phyloP scores from a whole-genome alignment of 768 basidiomycete genomes.

The Myochromella boudieri region DNA sequence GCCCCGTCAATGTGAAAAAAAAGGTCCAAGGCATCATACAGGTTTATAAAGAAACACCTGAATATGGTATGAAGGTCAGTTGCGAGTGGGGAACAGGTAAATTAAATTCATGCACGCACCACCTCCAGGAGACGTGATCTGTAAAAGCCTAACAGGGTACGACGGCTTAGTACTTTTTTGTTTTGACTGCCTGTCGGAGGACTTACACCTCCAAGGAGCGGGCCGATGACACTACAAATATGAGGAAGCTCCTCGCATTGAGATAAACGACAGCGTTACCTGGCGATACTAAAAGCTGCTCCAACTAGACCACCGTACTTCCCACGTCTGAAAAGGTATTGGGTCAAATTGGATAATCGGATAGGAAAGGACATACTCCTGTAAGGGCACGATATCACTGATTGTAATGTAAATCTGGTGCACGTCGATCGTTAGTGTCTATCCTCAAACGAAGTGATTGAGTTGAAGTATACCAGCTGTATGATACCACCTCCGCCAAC shows the following conservation, averaged over 20 bases:
- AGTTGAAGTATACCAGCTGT: conserved; percentile 50
- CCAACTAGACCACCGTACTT: conserved; percentile 74
- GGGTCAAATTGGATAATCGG: conserved; percentile 4
- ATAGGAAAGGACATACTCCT: conserved; percentile 50
- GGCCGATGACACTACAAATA: conserved; percentile 60
- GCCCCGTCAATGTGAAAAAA: no score
- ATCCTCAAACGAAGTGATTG: not conserved
- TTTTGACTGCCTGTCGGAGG: no score
- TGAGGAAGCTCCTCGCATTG: not conserved
- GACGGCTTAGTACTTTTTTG: no score
- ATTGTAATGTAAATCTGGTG: conserved; percentile 66
- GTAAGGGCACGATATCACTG: conserved; percentile 79
- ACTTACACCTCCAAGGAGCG: conserved; percentile 79
- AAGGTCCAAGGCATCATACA: conserved; percentile 53
- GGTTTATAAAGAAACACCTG: conserved; percentile 77
- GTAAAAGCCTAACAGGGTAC: conserved; percentile 69
- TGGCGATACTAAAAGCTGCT: conserved; percentile 80
- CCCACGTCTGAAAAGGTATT: conserved; percentile 52
- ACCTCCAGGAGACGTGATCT: conserved; percentile 78
- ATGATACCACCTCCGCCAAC: conserved; percentile 82
- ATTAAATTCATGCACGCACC: conserved; percentile 37
- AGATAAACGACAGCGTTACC: conserved; percentile 16
- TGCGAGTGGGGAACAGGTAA: not conserved
- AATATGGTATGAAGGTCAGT: not conserved
- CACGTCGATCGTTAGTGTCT: not conserved